Base-by-base conservation (phyloP, 805 yeast species). In the Candida vaughaniae region DNA sequence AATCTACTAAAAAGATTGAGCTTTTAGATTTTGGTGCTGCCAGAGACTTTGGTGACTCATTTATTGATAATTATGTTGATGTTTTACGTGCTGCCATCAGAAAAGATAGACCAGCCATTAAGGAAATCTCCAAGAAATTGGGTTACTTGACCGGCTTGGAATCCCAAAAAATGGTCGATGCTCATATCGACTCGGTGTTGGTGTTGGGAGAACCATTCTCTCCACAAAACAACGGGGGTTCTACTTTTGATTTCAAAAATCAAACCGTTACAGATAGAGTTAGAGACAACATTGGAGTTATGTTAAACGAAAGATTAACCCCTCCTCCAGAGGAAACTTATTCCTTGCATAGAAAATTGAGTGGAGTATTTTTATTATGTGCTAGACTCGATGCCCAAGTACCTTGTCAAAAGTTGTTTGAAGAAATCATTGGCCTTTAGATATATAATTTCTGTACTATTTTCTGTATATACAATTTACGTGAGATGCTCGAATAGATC, bases 321-420 rank as follows among this genome's bases (percentile, higher is more conserved):
- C 97, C 99, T 3, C 99, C 99, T 10, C 99, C 99, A 2, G 98
- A 93, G 54, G 99, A 93, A 61, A 93, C 99, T 0, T 93, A 93
- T 58, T 85, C 95, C n/a, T 69, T 93, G 50, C 99, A 93, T 63
- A 74, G 99, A 52, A 93, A 93, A 56, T 79, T 93, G 54, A 85
- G 95, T 55, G 99, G 99, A 8, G 95, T 93, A 1, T 93, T 85
- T 55, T 69, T 93, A 43, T 69, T 93, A 37, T 91, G 98, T 65
- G 85, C 98, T 3, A 76, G 86, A 49, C 71, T 93, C 61, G 69
- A 77, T 27, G 97, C 98, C 2, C 68, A 73, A 9, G 91, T 93
- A 23, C 95, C 90, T 11, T 83, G 95, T 55, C 79, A 81, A 35
- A 69, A 80, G 48, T 62, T 91, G 31, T 91, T 93, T 55, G 66